Conservation (phyloP, 73 alveolate genomes). For the Chromera velia region DNA sequence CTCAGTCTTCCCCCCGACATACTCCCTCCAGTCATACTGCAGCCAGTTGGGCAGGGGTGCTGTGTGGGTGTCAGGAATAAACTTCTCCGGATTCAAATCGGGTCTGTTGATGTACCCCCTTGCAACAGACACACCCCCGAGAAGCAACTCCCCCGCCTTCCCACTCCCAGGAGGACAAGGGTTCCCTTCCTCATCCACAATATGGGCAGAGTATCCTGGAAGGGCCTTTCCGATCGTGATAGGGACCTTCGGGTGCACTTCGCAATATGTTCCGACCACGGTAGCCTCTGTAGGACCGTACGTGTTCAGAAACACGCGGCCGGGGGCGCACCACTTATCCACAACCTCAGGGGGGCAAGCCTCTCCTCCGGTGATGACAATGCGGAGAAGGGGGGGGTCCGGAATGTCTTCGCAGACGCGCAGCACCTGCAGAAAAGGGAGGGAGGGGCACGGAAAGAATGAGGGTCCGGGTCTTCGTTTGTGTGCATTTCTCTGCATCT, state of each 20-base stretch:
- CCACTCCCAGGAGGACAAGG: neutral
- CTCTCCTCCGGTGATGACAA: neutral
- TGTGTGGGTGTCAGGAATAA: neutral
- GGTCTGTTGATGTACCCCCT: neutral
- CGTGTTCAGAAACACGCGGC: neutral
- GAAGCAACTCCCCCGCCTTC: neutral
- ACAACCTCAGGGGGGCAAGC: neutral
- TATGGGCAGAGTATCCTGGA: neutral
- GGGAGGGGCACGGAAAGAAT: too few relatives aligned
- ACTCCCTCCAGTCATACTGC: neutral
- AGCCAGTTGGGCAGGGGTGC: neutral
- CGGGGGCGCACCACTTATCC: neutral
- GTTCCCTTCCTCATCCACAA: neutral
- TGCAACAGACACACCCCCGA: neutral
- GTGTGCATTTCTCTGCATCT: too few relatives aligned
- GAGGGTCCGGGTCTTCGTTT: too few relatives aligned
- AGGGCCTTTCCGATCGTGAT: neutral
- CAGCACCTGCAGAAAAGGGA: neutral
- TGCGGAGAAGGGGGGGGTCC: neutral
- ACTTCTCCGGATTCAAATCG: neutral
- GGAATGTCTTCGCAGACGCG: neutral
- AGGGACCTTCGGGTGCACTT: neutral
- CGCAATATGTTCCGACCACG: neutral
- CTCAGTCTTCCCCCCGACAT: too few relatives aligned
- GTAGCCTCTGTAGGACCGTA: neutral